Conservation (phyloP, 192 early-diverging fungal genomes). For the Tieghemiomyces parasiticus region DNA sequence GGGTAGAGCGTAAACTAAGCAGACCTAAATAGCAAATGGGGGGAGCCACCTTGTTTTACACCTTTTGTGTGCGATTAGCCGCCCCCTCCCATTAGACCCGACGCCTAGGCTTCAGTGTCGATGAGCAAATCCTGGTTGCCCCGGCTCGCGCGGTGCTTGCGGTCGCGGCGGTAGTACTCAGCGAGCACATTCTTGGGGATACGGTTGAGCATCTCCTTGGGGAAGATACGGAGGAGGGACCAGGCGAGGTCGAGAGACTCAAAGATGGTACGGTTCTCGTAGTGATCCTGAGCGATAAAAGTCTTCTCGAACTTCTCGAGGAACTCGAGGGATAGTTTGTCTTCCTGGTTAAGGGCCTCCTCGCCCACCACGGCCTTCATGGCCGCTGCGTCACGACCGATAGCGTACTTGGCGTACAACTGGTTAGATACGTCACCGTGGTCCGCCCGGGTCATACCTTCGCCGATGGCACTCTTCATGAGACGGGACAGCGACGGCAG, state of each 20-base stretch:
- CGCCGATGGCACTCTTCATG: slow-evolving; percentile 99
- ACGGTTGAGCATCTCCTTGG: slow-evolving; percentile 99
- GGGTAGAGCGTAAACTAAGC: too few species aligned
- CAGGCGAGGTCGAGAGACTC: slow-evolving; percentile 97
- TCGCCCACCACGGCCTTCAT: slow-evolving; percentile 99
- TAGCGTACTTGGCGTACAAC: slow-evolving; percentile 99
- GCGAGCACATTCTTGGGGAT: slow-evolving; percentile 90
- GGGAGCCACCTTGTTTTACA: too few species aligned
- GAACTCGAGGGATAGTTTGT: slow-evolving; percentile 95
- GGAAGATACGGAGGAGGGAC: slow-evolving; percentile 97
- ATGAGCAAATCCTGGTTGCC: slow-evolving; percentile 9
- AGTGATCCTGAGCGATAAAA: slow-evolving; percentile 91
- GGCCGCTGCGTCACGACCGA: slow-evolving; percentile 93
- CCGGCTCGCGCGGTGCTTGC: slow-evolving; percentile 19
- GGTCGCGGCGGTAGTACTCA: slow-evolving; percentile 86
- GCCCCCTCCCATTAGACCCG: too few species aligned
- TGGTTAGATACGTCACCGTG: slow-evolving; percentile 99
- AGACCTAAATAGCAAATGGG: too few species aligned
- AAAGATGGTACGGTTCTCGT: slow-evolving; percentile 92
- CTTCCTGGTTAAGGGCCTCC: slow-evolving; percentile 95
- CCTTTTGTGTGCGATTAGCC: too few species aligned
- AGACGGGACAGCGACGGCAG: slow-evolving; percentile 95
- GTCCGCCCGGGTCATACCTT: slow-evolving; percentile 93
- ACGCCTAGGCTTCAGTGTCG: not conserved
- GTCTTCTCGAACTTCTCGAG: slow-evolving; percentile 98